Evolutionary conservation across 140 eudicot genomes (phyloP).

Genomic region (Ambrosia hybrid): DNA sequence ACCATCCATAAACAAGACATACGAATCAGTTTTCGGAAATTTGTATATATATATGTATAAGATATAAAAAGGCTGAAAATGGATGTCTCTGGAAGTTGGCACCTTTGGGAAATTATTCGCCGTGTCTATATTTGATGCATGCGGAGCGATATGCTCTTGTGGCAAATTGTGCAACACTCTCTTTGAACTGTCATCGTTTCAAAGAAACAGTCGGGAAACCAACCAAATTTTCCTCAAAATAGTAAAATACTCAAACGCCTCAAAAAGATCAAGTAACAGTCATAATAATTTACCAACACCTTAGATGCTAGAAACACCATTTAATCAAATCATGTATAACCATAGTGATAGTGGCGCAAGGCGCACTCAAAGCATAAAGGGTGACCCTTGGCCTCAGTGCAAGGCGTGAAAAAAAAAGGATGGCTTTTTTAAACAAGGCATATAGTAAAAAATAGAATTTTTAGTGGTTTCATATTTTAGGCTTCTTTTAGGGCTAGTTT

Average conservation of each 20-base stretch:
- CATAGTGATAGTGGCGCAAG: too few relatives aligned
- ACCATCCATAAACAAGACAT: constrained; percentile 5
- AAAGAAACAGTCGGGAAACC: too few relatives aligned
- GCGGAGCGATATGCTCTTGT: constrained; percentile 96
- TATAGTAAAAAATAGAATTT: too few relatives aligned
- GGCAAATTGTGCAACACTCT: constrained; percentile 93
- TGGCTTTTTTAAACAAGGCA: too few relatives aligned
- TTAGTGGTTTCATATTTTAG: too few relatives aligned
- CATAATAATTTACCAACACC: neutral
- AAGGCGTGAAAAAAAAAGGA: too few relatives aligned
- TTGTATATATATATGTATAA: neutral
- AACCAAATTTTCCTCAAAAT: too few relatives aligned
- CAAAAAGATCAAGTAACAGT: too few relatives aligned
- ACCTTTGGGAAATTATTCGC: constrained; percentile 89
- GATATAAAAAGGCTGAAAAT: neutral
- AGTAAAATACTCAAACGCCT: neutral
- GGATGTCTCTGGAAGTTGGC: constrained; percentile 31
- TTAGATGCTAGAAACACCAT: neutral
- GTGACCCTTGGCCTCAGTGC: too few relatives aligned
- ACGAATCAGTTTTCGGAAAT: neutral
- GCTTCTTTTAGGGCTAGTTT: too few relatives aligned
- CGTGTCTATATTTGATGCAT: constrained; percentile 72
- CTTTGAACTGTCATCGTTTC: constrained; percentile 72
- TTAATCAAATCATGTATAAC: neutral
- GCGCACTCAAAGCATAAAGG: too few relatives aligned